Conservation (phyloP, 1,284 basidiomycete species). For the Irpex rosettiformis region DNA sequence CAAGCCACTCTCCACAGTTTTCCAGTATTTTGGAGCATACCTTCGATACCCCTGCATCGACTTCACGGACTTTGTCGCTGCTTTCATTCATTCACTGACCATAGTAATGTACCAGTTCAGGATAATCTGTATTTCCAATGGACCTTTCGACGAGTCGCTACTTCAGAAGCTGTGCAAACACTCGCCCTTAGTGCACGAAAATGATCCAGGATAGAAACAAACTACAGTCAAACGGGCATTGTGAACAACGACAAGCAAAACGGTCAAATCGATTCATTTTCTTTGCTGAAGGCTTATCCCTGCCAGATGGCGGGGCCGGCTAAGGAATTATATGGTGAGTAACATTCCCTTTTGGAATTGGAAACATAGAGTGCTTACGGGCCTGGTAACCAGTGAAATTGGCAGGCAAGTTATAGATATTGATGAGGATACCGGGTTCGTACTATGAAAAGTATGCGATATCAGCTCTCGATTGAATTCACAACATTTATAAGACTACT, state of each 20-base stretch:
- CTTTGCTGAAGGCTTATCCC: too few species aligned
- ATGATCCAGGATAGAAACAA: too few species aligned
- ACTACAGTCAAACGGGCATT: too few species aligned
- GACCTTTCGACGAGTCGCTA: too few species aligned
- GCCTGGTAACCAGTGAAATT: slow-evolving; percentile 19
- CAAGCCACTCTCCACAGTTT: not conserved
- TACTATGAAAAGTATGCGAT: slow-evolving; percentile 5
- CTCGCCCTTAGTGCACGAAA: too few species aligned
- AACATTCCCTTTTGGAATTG: not conserved
- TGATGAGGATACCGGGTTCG: slow-evolving; percentile 26
- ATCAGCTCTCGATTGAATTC: not conserved
- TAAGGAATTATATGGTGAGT: not conserved
- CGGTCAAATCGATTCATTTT: too few species aligned
- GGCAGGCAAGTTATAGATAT: slow-evolving; percentile 25
- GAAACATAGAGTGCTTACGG: slow-evolving; percentile 8
- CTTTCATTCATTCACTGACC: not conserved
- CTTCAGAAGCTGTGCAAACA: too few species aligned
- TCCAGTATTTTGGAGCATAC: not conserved
- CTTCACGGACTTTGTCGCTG: not conserved
- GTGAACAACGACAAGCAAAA: too few species aligned
- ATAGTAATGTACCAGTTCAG: not conserved
- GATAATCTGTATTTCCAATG: not conserved
- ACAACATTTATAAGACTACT: slow-evolving; percentile 29
- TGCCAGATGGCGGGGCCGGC: slow-evolving; percentile 20
- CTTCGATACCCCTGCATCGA: not conserved